Base-by-base conservation (phyloP, 139 green algal genomes). In the Chlorella sp. region DNA sequence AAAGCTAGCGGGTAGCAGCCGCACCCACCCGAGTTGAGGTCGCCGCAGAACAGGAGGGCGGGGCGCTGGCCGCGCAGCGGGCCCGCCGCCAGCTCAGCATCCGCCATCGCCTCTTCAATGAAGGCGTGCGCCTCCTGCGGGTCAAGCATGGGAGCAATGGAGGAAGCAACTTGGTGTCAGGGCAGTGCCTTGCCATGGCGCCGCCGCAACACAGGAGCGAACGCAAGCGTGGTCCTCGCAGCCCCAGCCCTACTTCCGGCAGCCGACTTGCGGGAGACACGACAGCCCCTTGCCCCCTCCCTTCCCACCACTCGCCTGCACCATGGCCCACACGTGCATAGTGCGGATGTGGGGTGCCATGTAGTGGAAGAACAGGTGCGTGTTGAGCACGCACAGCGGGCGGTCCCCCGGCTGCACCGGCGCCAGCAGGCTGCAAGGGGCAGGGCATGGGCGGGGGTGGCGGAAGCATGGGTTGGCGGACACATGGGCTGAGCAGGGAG, bases 291-390 rank as follows among this genome's bases (percentile, higher is more conserved):
- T n/a, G n/a, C n/a, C n/a, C n/a, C n/a, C n/a, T n/a, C n/a, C n/a
- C n/a, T n/a, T n/a, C n/a, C n/a, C n/a, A n/a, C 73, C 4, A 32
- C 67, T 24, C 69, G 94, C 93, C 67, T 93, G 88, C 46, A 97
- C 38, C 19, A 96, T 94, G 43, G 91, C 91, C 28, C 91, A 93
- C 3, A 89, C 89, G 81, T 98, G 94, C 87, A 98, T 91, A n/a
- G 92, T 95, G 60, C 96, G 90, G 68, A 98, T 95, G 91, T 98
- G 96, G 3, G 91, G 89, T 0, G 96, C 96, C 69, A 90, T 89
- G 28, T 95, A 94, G 83, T 98, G 96, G 89, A 96, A 98, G 90
- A 98, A 98, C 16, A 98, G 89, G 89, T 98, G 96, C 19, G 94
- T 98, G 90, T 98, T 98, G 34, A 90, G 88, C 36, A 98, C 87